Conservation (phyloP, 805 yeast genomes). For the Pichia membranifaciens region DNA sequence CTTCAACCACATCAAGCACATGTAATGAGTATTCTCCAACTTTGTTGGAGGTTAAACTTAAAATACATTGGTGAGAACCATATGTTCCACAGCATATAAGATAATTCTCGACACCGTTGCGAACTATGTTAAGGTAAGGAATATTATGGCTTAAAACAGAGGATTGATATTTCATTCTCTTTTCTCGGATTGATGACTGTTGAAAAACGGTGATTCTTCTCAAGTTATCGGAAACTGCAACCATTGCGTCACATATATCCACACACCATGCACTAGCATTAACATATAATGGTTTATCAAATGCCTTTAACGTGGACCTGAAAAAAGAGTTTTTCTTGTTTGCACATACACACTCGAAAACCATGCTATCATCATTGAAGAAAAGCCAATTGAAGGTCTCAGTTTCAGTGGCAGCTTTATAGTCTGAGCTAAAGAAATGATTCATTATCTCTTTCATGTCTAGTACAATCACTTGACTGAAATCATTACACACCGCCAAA, state of each 20-base stretch:
- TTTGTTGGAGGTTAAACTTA: background rate
- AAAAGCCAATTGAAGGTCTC: background rate
- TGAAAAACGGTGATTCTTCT: conserved; percentile 38
- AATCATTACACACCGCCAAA: conserved; percentile 7
- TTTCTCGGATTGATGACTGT: background rate
- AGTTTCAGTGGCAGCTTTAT: background rate
- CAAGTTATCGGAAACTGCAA: conserved; percentile 52
- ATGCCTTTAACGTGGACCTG: background rate
- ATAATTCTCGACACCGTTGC: background rate
- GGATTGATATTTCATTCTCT: conserved; percentile 18
- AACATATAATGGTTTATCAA: background rate
- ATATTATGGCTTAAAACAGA: conserved; percentile 49
- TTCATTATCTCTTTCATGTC: background rate
- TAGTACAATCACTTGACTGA: conserved; percentile 1
- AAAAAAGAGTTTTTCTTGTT: background rate
- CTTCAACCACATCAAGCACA: conserved; percentile 3
- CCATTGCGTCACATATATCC: conserved; percentile 37
- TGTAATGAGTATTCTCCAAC: background rate
- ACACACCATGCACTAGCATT: conserved; percentile 49
- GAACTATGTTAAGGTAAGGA: conserved; percentile 32
- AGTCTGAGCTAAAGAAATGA: background rate
- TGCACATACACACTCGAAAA: background rate
- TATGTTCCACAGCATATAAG: conserved; percentile 6
- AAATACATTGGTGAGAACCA: conserved; percentile 9
- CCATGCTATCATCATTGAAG: background rate